Percentiles rank a stretch among this genome's conserved stretches.
Evolutionary conservation across 169 alveolate species (phyloP).

Genomic region (Plasmodium malariae): DNA sequence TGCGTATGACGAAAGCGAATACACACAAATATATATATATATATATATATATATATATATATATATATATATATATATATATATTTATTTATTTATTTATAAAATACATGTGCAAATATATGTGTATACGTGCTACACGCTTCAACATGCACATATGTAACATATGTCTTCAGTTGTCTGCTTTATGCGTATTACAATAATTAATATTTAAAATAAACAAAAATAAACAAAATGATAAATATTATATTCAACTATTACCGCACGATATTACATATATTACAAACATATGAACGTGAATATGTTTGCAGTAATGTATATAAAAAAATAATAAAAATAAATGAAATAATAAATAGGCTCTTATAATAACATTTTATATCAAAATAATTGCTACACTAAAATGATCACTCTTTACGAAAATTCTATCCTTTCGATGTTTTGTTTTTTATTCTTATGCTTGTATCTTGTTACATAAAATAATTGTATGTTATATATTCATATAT

Average conservation of each 20-base stretch:
- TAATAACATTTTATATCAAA: no score
- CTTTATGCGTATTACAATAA: background rate
- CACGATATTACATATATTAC: no score
- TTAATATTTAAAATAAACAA: background rate
- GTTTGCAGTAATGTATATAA: no score
- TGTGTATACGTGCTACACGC: background rate
- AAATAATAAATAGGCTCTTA: no score
- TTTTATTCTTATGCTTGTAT: background rate
- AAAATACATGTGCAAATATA: no score
- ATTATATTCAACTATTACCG: no score
- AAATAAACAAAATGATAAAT: background rate
- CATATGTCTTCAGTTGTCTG: no score
- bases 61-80: conserved; percentile 3
- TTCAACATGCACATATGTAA: background rate
- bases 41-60: conserved; percentile 3
- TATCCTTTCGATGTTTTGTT: conserved; percentile 1
- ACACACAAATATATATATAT: background rate
- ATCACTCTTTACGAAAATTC: no score
- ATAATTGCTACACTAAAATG: no score
- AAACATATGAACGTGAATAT: no score
- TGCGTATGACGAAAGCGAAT: conserved; percentile 1
- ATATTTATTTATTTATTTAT: no score
- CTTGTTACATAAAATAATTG: conserved; percentile 20
- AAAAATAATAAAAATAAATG: no score
- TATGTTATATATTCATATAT: conserved; percentile 27